phyloP scores from a whole-genome alignment of 768 basidiomycete species.

The Boletus huronensis region DNA sequence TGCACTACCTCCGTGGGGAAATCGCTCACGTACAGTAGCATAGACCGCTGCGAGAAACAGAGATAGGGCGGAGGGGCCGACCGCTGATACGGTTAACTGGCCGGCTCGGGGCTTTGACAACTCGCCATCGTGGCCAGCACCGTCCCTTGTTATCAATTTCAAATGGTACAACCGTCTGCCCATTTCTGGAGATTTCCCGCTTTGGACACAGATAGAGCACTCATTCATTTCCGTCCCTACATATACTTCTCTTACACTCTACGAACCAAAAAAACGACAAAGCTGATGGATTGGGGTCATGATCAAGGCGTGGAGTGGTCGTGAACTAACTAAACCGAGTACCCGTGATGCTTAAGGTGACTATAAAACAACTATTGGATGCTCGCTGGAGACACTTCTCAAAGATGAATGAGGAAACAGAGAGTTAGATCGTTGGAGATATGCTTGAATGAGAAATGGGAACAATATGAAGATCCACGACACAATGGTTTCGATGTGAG shows the following conservation, averaged over 20 bases:
- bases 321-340: constrained; percentile 22
- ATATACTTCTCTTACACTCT: background rate
- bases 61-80: background rate
- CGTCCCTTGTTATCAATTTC: constrained; percentile 25
- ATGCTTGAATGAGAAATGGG: constrained; percentile 12
- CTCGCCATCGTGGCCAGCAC: background rate
- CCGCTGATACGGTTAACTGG: background rate
- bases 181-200: background rate
- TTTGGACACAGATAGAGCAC: background rate
- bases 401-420: background rate
- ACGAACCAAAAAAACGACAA: background rate
- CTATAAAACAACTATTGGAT: constrained; percentile 23
- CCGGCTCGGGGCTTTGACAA: background rate
- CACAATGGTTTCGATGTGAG: constrained; percentile 11
- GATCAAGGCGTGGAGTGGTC: constrained; percentile 17
- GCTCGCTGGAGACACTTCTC: constrained; percentile 4
- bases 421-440: constrained; percentile 6
- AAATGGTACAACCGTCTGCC: constrained; percentile 12
- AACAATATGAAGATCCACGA: constrained; percentile 15
- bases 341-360: constrained; percentile 2
- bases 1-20: constrained; percentile 14
- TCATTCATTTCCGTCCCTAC: constrained; percentile 14
- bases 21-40: background rate
- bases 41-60: background rate
- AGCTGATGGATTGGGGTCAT: constrained; percentile 16